Evolutionary conservation across 768 basidiomycete genomes (phyloP).

Genomic region (Mycena sanguinolenta): DNA sequence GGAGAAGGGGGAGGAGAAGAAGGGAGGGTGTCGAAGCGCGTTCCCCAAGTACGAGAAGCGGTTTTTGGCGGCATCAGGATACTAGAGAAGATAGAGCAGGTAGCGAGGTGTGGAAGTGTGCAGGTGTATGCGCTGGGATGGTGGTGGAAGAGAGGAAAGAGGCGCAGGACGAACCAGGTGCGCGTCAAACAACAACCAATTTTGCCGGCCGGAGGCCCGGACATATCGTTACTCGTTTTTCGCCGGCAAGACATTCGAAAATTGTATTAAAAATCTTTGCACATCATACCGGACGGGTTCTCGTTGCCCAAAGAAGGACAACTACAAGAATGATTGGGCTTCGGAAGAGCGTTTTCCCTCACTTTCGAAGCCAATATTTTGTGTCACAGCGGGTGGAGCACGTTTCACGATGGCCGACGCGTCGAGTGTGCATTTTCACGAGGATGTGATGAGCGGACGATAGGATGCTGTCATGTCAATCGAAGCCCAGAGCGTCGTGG

Average conservation of each 20-base stretch:
- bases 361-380: neutral
- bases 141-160: constrained; percentile 37
- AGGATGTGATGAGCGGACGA: constrained; percentile 51
- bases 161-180: constrained; percentile 24
- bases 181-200: constrained; percentile 2
- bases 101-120: constrained; percentile 31
- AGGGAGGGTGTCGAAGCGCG: constrained; percentile 76
- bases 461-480: constrained; percentile 66
- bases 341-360: no score
- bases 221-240: constrained; percentile 1
- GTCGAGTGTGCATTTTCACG: constrained; percentile 38
- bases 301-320: constrained; percentile 20
- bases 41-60: constrained; percentile 71
- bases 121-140: constrained; percentile 36
- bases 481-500: constrained; percentile 40
- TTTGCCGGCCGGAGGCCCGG: constrained; percentile 15
- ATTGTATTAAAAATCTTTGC: constrained; percentile 16
- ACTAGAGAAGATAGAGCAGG: constrained; percentile 41
- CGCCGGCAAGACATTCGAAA: constrained; percentile 12
- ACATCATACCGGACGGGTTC: constrained; percentile 20
- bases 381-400: constrained; percentile 47
- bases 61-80: constrained; percentile 60
- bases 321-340: constrained; percentile 22
- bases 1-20: constrained; percentile 60
- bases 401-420: constrained; percentile 62